These are phyloP conservation scores for Knoxdaviesia proteae DNA, from an alignment of 2,329 filamentous ascomycete genomes.

Conservation along the genomic window DNA sequence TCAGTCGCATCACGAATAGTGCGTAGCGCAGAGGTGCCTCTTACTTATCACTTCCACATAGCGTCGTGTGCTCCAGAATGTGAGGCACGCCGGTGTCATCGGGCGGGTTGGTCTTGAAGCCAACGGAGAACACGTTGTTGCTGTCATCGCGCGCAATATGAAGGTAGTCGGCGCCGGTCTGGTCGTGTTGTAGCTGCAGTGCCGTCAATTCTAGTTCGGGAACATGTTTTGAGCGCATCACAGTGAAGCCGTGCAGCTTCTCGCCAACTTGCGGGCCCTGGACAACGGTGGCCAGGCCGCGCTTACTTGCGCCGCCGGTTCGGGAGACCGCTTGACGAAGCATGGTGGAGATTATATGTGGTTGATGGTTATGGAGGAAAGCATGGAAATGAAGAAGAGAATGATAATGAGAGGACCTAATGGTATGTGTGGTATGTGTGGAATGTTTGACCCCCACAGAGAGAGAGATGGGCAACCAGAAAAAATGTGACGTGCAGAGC, in stretches of 20 bases:
- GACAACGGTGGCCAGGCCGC: slow-evolving; percentile 1
- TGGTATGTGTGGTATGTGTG: too few relatives aligned
- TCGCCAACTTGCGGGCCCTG: slow-evolving; percentile 50
- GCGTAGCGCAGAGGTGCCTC: slow-evolving; percentile 5
- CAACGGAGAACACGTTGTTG: slow-evolving; percentile 99
- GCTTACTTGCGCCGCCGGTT: slow-evolving; percentile 1
- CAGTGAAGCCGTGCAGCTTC: slow-evolving; percentile 80
- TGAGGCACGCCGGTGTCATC: slow-evolving; percentile 93
- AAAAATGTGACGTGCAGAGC: too few relatives aligned
- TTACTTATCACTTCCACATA: slow-evolving; percentile 87
- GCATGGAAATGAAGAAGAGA: too few relatives aligned
- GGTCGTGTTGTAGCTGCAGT: slow-evolving; percentile 76
- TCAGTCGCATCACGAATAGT: slow-evolving; percentile 1
- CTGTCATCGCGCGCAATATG: slow-evolving; percentile 87
- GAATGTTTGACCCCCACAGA: too few relatives aligned
- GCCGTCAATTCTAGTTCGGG: slow-evolving; percentile 87
- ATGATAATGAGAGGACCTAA: too few relatives aligned
- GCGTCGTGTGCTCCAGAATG: slow-evolving; percentile 90
- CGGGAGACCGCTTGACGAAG: neutral
- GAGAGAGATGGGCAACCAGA: too few relatives aligned
- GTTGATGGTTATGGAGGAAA: too few relatives aligned
- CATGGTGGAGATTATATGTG: neutral
- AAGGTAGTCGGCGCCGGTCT: slow-evolving; percentile 87
- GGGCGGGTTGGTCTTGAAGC: slow-evolving; percentile 96
- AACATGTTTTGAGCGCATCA: slow-evolving; percentile 75